Percentiles rank a stretch among this genome's conserved stretches.
phyloP scores from a whole-genome alignment of 371 early-diverging fungal genomes.

The Rhizopus arrhizus region DNA sequence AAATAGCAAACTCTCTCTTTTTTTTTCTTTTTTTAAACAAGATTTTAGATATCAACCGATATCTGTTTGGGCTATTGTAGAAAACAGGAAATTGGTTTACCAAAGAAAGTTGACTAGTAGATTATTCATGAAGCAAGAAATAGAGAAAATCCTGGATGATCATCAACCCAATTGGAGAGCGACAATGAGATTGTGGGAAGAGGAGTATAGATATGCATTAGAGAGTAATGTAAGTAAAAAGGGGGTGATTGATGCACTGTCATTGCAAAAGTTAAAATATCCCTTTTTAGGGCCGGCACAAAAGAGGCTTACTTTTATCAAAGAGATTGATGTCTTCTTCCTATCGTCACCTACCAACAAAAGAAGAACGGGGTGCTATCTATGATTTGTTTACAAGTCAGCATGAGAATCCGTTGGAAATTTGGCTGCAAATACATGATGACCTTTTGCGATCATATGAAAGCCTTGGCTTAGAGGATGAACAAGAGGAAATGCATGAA shows the following conservation, averaged over 20 bases:
- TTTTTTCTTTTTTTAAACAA: constrained; percentile 4
- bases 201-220: constrained; percentile 23
- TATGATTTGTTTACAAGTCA: neutral
- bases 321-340: constrained; percentile 9
- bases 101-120: constrained; percentile 22
- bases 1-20: neutral
- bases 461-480: constrained; percentile 20
- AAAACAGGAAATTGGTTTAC: constrained; percentile 23
- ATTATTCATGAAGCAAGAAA: constrained; percentile 15
- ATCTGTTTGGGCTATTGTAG: constrained; percentile 27
- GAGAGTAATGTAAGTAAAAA: constrained; percentile 15
- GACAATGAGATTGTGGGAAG: constrained; percentile 20
- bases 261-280: neutral
- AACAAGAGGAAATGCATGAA: constrained; percentile 23
- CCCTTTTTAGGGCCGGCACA: constrained; percentile 18
- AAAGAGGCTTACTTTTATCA: constrained; percentile 14
- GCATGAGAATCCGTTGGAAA: constrained; percentile 20
- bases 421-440: constrained; percentile 27
- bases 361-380: constrained; percentile 9
- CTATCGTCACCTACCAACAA: constrained; percentile 19
- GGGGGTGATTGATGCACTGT: no score
- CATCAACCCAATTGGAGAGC: constrained; percentile 24
- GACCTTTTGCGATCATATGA: constrained; percentile 24
- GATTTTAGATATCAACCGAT: constrained; percentile 15
- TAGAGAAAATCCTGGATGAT: constrained; percentile 19